Conservation (phyloP, 2,329 filamentous ascomycete genomes). For the Juglanconis sp. region DNA sequence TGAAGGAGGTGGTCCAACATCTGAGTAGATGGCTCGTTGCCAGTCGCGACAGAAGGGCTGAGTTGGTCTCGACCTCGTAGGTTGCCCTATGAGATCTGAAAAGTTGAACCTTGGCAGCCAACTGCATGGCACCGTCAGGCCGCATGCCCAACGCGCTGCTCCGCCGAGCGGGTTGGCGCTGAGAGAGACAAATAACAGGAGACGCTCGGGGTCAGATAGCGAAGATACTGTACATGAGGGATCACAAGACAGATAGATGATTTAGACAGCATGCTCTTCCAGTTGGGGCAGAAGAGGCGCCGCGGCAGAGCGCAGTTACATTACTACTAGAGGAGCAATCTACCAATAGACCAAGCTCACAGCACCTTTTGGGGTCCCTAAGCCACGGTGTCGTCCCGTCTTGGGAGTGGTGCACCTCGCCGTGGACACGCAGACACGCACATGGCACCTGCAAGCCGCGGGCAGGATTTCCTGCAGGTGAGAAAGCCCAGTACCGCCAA, state of each 20-base stretch:
- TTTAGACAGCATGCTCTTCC: background rate
- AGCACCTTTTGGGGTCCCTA: too few relatives aligned
- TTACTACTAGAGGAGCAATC: too few relatives aligned
- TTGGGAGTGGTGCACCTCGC: background rate
- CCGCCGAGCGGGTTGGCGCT: background rate
- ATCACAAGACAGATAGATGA: background rate
- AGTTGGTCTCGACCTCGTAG: background rate
- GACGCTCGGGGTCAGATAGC: background rate
- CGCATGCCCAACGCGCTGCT: background rate
- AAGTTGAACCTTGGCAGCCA: background rate
- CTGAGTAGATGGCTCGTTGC: background rate
- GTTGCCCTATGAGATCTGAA: background rate
- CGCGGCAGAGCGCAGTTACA: background rate
- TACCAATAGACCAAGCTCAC: background rate
- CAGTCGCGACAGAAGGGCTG: background rate
- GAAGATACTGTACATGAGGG: background rate
- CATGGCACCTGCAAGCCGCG: background rate
- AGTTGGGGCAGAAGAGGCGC: background rate
- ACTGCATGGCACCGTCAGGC: background rate
- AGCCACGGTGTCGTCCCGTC: too few relatives aligned
- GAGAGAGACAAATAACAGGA: background rate
- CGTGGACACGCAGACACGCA: background rate
- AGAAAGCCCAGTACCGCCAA: background rate
- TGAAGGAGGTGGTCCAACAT: slow-evolving; percentile 20
- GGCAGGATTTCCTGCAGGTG: background rate